Conservation (phyloP, 352 stramenopile genomes). For the Phytopythium delawarense region DNA sequence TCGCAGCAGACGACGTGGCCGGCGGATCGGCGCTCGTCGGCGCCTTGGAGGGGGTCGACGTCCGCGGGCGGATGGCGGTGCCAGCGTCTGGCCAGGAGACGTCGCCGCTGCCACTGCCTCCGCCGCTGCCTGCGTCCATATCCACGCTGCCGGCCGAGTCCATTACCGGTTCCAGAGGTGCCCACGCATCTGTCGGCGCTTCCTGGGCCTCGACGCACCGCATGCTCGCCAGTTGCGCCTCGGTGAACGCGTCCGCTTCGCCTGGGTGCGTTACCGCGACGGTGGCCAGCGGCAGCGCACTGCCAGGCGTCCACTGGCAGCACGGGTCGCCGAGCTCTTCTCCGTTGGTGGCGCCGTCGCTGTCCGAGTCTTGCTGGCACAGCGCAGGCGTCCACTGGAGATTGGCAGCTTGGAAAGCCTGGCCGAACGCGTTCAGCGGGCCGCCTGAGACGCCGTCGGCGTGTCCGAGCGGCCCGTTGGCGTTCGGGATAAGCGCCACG, state of each 20-base stretch:
- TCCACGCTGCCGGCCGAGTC: not conserved
- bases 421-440: constrained; percentile 53
- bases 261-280: constrained; percentile 28
- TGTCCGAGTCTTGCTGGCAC: constrained; percentile 65
- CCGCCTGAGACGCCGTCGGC: constrained; percentile 40
- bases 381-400: constrained; percentile 48
- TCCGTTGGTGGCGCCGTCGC: constrained; percentile 84
- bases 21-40: not conserved
- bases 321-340: constrained; percentile 87
- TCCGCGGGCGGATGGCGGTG: not conserved
- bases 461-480: constrained; percentile 50
- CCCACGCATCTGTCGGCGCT: not conserved
- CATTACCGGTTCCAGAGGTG: not conserved
- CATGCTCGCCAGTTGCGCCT: constrained; percentile 23
- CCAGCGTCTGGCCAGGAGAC: not conserved
- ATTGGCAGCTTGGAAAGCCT: constrained; percentile 37
- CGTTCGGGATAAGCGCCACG: constrained; percentile 61
- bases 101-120: not conserved
- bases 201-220: constrained; percentile 26
- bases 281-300: constrained; percentile 3
- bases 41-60: not conserved
- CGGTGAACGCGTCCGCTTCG: constrained; percentile 35
- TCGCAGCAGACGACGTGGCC: not conserved
- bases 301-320: constrained; percentile 51
- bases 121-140: not conserved